A percentile compares a stretch with the other conserved stretches of the same genome.
Evolutionary conservation across 148 eudicot species (phyloP).

Genomic region (Camellia lanceoleosa): DNA sequence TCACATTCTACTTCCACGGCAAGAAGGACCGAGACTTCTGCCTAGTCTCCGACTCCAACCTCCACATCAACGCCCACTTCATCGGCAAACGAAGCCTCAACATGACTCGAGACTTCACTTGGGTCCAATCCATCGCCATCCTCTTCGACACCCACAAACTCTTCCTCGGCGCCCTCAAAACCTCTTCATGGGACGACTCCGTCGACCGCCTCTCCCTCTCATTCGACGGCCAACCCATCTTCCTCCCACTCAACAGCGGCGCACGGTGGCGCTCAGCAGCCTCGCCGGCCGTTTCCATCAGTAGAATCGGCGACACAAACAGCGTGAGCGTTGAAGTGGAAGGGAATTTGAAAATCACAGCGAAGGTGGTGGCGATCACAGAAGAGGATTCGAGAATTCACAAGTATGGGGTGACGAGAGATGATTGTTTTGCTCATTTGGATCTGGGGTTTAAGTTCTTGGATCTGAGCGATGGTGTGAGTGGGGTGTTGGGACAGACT

Average conservation of each 20-base stretch:
- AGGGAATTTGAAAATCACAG: slow-evolving; percentile 34
- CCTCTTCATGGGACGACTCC: slow-evolving; percentile 37
- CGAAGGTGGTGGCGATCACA: slow-evolving; percentile 48
- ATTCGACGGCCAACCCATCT: slow-evolving; percentile 33
- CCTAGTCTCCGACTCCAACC: slow-evolving; percentile 42
- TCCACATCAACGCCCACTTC: slow-evolving; percentile 58
- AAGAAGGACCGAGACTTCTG: slow-evolving; percentile 44
- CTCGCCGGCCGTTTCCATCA: slow-evolving; percentile 27
- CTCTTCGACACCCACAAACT: slow-evolving; percentile 45
- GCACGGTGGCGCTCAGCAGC: slow-evolving; percentile 26
- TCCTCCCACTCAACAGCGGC: slow-evolving; percentile 22
- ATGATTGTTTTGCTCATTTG: slow-evolving; percentile 52
- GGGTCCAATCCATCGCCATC: slow-evolving; percentile 53
- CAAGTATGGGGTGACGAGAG: slow-evolving; percentile 36
- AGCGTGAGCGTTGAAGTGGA: slow-evolving; percentile 27
- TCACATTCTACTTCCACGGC: slow-evolving; percentile 58
- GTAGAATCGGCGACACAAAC: slow-evolving; percentile 32
- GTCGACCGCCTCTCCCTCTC: slow-evolving; percentile 37
- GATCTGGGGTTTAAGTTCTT: slow-evolving; percentile 44
- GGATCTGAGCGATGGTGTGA: slow-evolving; percentile 27
- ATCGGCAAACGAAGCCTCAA: slow-evolving; percentile 33
- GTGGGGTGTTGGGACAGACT: slow-evolving; percentile 51
- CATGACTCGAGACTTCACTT: slow-evolving; percentile 49
- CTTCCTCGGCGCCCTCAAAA: slow-evolving; percentile 37
- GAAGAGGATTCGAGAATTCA: slow-evolving; percentile 40